Evolutionary conservation across 1,139 yeast genomes (phyloP).

Genomic region (Maudiozyma humilis): DNA sequence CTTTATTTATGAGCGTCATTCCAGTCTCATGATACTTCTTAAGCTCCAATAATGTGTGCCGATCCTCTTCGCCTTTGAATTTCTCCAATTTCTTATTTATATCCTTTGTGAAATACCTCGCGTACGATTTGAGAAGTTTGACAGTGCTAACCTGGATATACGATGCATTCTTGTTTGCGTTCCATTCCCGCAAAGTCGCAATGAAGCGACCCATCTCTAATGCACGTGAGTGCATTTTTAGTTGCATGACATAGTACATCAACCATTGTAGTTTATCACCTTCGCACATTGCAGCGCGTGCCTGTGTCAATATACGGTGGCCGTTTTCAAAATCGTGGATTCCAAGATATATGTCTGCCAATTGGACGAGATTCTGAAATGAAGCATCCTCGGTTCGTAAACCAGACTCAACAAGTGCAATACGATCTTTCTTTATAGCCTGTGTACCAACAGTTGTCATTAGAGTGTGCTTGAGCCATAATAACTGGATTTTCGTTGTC

Average conservation of each 20-base stretch:
- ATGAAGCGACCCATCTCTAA: constrained; percentile 14
- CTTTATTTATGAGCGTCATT: constrained; percentile 4
- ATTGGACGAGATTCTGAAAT: constrained; percentile 6
- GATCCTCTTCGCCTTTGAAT: background rate
- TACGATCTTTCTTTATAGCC: background rate
- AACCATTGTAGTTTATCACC: constrained; percentile 3
- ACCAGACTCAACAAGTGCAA: background rate
- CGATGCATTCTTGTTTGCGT: constrained; percentile 15
- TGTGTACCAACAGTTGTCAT: background rate
- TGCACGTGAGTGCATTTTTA: constrained; percentile 16
- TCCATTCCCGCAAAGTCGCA: constrained; percentile 19
- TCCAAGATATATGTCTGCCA: constrained; percentile 1
- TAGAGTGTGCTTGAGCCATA: constrained; percentile 17
- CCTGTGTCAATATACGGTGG: background rate
- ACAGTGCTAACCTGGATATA: constrained; percentile 14
- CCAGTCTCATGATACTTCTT: constrained; percentile 13
- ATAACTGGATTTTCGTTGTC: constrained; percentile 21
- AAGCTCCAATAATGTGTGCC: constrained; percentile 12
- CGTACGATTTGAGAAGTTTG: constrained; percentile 4
- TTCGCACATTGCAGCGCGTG: background rate
- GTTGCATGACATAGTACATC: constrained; percentile 3
- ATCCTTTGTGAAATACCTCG: background rate
- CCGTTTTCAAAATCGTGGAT: constrained; percentile 4
- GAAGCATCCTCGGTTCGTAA: background rate
- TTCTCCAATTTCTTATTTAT: background rate